These are phyloP conservation scores for Colletotrichum echinochloae DNA, from an alignment of 2,329 filamentous ascomycete species.

Conservation along the genomic window DNA sequence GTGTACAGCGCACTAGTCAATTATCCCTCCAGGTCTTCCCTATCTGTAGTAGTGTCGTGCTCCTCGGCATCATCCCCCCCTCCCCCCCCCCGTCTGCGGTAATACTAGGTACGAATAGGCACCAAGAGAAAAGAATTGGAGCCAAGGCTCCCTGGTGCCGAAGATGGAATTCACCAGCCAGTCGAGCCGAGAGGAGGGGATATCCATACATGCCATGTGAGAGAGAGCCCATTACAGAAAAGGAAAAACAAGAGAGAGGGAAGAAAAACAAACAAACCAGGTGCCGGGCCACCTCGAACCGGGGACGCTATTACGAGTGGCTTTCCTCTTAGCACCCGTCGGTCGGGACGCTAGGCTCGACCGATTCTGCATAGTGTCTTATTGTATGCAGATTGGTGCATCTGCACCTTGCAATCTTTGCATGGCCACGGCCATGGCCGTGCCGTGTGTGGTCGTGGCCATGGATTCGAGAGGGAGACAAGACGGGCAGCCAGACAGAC, in stretches of 20 bases:
- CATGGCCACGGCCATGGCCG: neutral
- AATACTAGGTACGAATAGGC: neutral
- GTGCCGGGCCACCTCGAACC: slow-evolving; percentile 24
- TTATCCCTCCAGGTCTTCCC: neutral
- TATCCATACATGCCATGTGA: slow-evolving; percentile 2
- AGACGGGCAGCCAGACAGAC: neutral
- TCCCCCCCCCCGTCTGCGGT: slow-evolving; percentile 16
- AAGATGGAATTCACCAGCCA: neutral
- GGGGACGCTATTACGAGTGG: slow-evolving; percentile 36
- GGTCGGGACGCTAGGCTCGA: slow-evolving; percentile 16
- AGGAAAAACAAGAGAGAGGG: neutral
- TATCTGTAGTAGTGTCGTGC: slow-evolving; percentile 9
- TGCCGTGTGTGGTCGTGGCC: neutral
- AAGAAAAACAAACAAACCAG: slow-evolving; percentile 3
- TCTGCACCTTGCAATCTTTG: slow-evolving; percentile 6
- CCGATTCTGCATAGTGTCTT: slow-evolving; percentile 15
- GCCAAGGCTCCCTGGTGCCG: neutral
- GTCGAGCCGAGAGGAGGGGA: neutral
- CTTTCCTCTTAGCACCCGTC: slow-evolving; percentile 33
- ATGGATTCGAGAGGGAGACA: slow-evolving; percentile 1
- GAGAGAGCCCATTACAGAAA: neutral
- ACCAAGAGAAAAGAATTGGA: neutral
- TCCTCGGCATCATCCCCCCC: slow-evolving; percentile 24
- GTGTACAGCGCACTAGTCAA: neutral
- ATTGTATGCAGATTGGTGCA: slow-evolving; percentile 1